These are phyloP conservation scores for Penicillium pancosmium DNA, from an alignment of 495 filamentous ascomycete species.

Conservation along the genomic window DNA sequence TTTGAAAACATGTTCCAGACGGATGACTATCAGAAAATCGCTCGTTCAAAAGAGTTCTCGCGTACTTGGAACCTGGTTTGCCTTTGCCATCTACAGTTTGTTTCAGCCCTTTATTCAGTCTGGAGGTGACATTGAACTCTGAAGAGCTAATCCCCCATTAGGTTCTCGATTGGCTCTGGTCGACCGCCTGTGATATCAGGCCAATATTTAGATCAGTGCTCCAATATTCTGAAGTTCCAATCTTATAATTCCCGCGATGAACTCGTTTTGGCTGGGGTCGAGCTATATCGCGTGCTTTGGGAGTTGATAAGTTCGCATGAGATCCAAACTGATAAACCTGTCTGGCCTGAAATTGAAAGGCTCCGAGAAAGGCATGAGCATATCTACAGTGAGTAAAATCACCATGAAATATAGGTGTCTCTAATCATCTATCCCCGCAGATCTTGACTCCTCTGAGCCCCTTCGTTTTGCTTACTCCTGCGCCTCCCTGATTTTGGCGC, in stretches of 20 bases:
- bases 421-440: not conserved
- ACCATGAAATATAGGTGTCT: not conserved
- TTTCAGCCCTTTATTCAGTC: not conserved
- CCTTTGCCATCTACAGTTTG: constrained; percentile 23
- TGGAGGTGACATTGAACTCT: not conserved
- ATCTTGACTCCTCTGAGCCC: constrained; percentile 25
- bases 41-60: constrained; percentile 10
- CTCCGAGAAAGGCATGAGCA: constrained; percentile 16
- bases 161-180: constrained; percentile 22
- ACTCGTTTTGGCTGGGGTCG: constrained; percentile 17
- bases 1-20: constrained; percentile 15
- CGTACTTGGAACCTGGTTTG: constrained; percentile 27
- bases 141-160: constrained; percentile 3
- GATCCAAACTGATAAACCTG: constrained; percentile 7
- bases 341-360: constrained; percentile 20
- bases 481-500: constrained; percentile 21
- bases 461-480: constrained; percentile 25
- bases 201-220: constrained; percentile 23
- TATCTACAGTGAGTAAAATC: constrained; percentile 16
- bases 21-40: not conserved
- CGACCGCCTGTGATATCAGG: constrained; percentile 19
- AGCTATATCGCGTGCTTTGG: constrained; percentile 18
- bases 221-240: constrained; percentile 17
- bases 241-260: constrained; percentile 21
- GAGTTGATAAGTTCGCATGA: constrained; percentile 16